Base-by-base conservation (phyloP, 2,329 filamentous ascomycete species). In the Volutella citrinella region DNA sequence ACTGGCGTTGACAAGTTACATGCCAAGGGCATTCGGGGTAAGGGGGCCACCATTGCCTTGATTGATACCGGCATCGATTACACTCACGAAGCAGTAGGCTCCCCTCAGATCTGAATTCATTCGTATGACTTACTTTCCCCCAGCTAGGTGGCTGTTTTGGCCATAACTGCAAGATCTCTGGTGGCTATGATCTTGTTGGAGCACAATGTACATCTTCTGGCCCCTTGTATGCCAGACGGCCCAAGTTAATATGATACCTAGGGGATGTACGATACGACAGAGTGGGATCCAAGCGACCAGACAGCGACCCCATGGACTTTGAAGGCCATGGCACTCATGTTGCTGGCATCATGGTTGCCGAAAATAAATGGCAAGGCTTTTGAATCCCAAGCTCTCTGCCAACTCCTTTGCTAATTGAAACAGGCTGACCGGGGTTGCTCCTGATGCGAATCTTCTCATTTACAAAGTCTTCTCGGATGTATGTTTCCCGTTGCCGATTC, bases 281-380 rank as follows among this genome's bases (percentile, higher is more conserved):
- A n/a, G 36, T 36, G 24, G 47, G 46, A 16, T 56, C 57, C 2
- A 60, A 58, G 31, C 38, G 34, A 6, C 62, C 62, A 3, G 62
- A 66, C 24, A 43, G 48, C 13, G 57, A 63, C 19, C 61, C 61
- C 0, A 55, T 59, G 49, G 60, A 63, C 32, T 48, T 49, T 10
- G 47, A 54, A 24, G 58, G 57, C 1, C 62, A 65, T 22, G 62
- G 63, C 2, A 65, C 62, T 5, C 62, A 65, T 34, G 67, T 70
- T 21, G 64, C 70, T 13, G 71, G 72, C 14, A 70, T 70, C 16
- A 64, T 75, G 42, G 70, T 62, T 17, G 71, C 68, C 12, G 59
- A 72, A 22, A 55, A 54, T 45, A 56, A 63, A 38, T 58, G 54
- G 57, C 50, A 40, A 33, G 48, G 18, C 14, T 28, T 6, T 10